A percentile compares a stretch with the other conserved stretches of the same genome.
Conservation (phyloP, 192 early-diverging fungal genomes). For the Coemansia biformis region DNA sequence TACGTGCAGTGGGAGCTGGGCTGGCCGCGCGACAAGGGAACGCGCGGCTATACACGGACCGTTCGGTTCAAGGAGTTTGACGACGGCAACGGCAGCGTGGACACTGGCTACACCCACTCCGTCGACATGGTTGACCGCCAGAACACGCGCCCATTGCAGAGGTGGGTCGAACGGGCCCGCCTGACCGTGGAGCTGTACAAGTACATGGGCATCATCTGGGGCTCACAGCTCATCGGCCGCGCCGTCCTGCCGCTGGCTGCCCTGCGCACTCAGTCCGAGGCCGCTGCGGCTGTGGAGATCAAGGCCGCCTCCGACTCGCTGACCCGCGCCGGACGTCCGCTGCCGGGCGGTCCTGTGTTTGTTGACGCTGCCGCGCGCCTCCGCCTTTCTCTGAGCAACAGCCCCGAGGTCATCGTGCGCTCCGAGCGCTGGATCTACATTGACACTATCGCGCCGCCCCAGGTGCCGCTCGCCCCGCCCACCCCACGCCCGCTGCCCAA, state of each 20-base stretch:
- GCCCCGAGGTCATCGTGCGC: conserved; percentile 16
- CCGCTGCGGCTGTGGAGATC: conserved; percentile 21
- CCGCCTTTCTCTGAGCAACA: conserved; percentile 34
- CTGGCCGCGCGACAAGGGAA: conserved; percentile 35
- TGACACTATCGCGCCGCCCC: conserved; percentile 2
- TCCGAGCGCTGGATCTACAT: conserved; percentile 41
- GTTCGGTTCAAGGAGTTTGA: conserved; percentile 37
- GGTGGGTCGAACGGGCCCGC: conserved; percentile 41
- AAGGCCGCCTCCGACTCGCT: conserved; percentile 15
- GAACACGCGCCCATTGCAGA: conserved; percentile 24
- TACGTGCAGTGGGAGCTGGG: conserved; percentile 42
- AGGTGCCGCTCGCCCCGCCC: too few species aligned
- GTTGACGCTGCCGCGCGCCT: conserved; percentile 36
- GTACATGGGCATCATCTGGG: conserved; percentile 44
- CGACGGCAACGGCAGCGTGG: conserved; percentile 13
- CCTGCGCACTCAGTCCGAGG: conserved; percentile 32
- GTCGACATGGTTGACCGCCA: conserved; percentile 37
- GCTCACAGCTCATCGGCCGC: conserved; percentile 42
- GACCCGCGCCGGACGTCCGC: conserved; percentile 17
- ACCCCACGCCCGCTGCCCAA: too few species aligned
- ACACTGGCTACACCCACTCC: conserved; percentile 17
- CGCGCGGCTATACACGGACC: conserved; percentile 35
- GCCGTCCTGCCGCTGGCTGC: conserved; percentile 36
- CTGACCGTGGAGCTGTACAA: conserved; percentile 41
- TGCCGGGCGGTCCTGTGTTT: conserved; percentile 35